Evolutionary conservation across 306 rosid genomes (phyloP), one percentile per base, ranked within the genome.

Genomic region (Cotoneaster glaucophyllus): DNA sequence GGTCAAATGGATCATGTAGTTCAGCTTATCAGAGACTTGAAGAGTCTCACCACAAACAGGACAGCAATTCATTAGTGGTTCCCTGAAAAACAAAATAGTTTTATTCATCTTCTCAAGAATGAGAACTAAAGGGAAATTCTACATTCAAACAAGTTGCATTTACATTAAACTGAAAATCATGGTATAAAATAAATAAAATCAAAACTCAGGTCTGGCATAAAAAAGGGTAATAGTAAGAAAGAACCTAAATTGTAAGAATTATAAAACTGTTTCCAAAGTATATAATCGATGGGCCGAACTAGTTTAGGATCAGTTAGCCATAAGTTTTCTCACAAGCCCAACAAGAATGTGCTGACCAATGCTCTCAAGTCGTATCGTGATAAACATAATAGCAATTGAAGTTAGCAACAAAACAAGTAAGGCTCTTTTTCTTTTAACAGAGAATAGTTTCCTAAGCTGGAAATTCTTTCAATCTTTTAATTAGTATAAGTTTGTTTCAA

Each of bases 11-110:
- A 92, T 88, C 85, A 92, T 83, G 78, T 78, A 80, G 86, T 83
- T 89, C 83, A 95, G 84, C 84, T 77, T 84, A 85, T 92, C 92
- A 80, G 94, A 87, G 85, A 85, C 88, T 18, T 82, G 86, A 78
- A 95, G 96, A 78, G 64, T 80, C 90, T 95, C 98, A 41, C 97
- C 98, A 84, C 98, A 95, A 79, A 95, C 98, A 82, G 97, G 97
- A 79, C 97, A 95, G 85, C 96, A 83, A 76, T 80, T 92, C 82
- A 92, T 73, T 82, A 95, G 64, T 37, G 97, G 87, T 70, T 95
- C 90, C 93, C 98, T 95, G 95, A 73, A 84, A 82, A 73, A 6
- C 26, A 5, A 57, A 44, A 58, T 8, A 11, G 56, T 7, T 37
- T 3, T 9, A n/a, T 59, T 73, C 41, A 73, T 29, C 9, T 59